Base-by-base conservation (phyloP, 495 filamentous ascomycete species). In the Penicillium ochrochloron region DNA sequence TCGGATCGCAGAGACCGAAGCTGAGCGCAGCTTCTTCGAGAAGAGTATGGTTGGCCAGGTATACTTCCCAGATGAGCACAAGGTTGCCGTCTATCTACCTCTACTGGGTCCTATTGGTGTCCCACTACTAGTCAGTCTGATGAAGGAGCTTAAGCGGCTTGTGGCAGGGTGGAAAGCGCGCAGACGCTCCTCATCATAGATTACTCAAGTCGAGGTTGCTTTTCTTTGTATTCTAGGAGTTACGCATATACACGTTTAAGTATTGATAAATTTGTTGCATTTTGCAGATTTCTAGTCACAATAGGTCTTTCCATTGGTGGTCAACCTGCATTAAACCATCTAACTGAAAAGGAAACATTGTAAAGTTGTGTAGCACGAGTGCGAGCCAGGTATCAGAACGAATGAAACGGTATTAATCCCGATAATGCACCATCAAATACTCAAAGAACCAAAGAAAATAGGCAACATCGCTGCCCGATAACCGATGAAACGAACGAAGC, bases 11-110 rank as follows among this genome's bases (percentile, higher is more conserved):
- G 93, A 97, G 73, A 84, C 83, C 3, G 92, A 96, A 70, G 95
- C 93, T 0, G 96, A 99, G 77, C 89, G 89, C 57, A 95, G 93
- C 4, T 99, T 99, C 76, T 99, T 99, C 69, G 96, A 99, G 80
- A 97, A 96, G 76, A 96, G 90, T 70, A 99, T 99, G 95, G 95
- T 99, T 46, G 95, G 95, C 1, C 95, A 98, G 78, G 89, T 97
- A 64, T 97, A 91, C 85, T 99, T 92, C 75, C 95, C 95, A 2
- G 96, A 99, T 71, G 95, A 99, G 77, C 95, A 99, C 71, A 99
- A 98, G 76, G 85, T 98, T n/a, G 96, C 95, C 0, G 95, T 99
- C 14, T 99, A 98, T 70, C 72, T 99, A 65, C 95, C 95, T 15
- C 77, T 98, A 15, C 77, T 99, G 56, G 95, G 96, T 2, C 95